Percentiles rank a stretch among this genome's conserved stretches.
These are phyloP conservation scores for Ophiostoma montium DNA, from an alignment of 2,329 filamentous ascomycete species.

Conservation along the genomic window DNA sequence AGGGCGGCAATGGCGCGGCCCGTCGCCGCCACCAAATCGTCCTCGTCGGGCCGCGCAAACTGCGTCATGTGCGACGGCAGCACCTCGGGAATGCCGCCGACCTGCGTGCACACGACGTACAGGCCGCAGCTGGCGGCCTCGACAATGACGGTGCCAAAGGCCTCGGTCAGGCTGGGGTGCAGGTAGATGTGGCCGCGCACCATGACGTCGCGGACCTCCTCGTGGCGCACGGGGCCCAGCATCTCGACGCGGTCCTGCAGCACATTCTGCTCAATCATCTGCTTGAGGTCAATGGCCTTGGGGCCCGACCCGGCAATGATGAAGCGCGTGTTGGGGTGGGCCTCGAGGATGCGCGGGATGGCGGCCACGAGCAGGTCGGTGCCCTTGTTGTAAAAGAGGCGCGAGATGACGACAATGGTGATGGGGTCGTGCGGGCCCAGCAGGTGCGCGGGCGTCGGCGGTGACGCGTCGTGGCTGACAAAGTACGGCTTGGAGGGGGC, in stretches of 20 bases:
- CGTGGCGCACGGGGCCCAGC: slow-evolving; percentile 82
- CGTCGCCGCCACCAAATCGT: slow-evolving; percentile 82
- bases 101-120: slow-evolving; percentile 92
- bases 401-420: slow-evolving; percentile 92
- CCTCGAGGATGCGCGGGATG: slow-evolving; percentile 80
- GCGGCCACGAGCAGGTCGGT: slow-evolving; percentile 94
- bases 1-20: slow-evolving; percentile 78
- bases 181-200: slow-evolving; percentile 92
- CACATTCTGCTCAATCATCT: slow-evolving; percentile 93
- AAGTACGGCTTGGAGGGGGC: slow-evolving; percentile 20
- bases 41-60: slow-evolving; percentile 92
- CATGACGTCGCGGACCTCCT: slow-evolving; percentile 97
- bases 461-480: slow-evolving; percentile 16
- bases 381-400: slow-evolving; percentile 97
- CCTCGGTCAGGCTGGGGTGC: slow-evolving; percentile 87
- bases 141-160: slow-evolving; percentile 94
- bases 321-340: slow-evolving; percentile 86
- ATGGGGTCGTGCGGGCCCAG: slow-evolving; percentile 76
- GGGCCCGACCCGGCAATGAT: slow-evolving; percentile 93
- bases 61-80: slow-evolving; percentile 93
- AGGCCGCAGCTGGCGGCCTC: slow-evolving; percentile 92
- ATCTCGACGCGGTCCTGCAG: slow-evolving; percentile 88
- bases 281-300: slow-evolving; percentile 93
- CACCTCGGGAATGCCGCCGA: slow-evolving; percentile 94
- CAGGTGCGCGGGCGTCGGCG: slow-evolving; percentile 42